Percentiles rank a stretch among this genome's conserved stretches.
phyloP scores from a whole-genome alignment of 1,284 basidiomycete genomes.

The Clitocybe nebularis region DNA sequence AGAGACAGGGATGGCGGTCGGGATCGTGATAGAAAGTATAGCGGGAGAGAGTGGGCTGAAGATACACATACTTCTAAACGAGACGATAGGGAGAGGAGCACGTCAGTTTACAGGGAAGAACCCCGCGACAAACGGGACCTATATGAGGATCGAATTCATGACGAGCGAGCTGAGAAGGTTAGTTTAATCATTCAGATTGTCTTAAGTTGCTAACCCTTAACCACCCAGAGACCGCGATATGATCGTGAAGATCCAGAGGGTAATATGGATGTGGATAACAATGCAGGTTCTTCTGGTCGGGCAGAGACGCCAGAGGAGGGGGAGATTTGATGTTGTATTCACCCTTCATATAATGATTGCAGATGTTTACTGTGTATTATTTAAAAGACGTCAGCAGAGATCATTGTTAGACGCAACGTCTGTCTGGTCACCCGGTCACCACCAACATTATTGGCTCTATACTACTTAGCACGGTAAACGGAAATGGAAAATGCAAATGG shows the following conservation, averaged over 20 bases:
- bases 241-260: slow-evolving; percentile 40
- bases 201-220: slow-evolving; percentile 13
- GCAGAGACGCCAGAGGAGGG: slow-evolving; percentile 78
- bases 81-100: slow-evolving; percentile 52
- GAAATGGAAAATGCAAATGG: too few relatives aligned
- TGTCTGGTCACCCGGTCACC: too few relatives aligned
- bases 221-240: slow-evolving; percentile 48
- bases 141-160: slow-evolving; percentile 34
- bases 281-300: slow-evolving; percentile 25
- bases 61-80: slow-evolving; percentile 18
- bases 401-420: too few relatives aligned
- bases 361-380: too few relatives aligned
- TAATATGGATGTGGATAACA: slow-evolving; percentile 33
- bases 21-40: slow-evolving; percentile 29
- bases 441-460: too few relatives aligned
- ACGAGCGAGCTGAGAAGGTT: slow-evolving; percentile 67
- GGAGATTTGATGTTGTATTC: slow-evolving; percentile 54
- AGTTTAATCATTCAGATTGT: slow-evolving; percentile 12
- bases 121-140: slow-evolving; percentile 42
- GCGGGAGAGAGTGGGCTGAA: slow-evolving; percentile 33
- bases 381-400: too few relatives aligned
- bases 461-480: too few relatives aligned
- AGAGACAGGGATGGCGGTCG: slow-evolving; percentile 40
- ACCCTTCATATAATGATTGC: neutral
- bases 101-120: slow-evolving; percentile 42